These are phyloP conservation scores for Oenanthe javanica DNA, from an alignment of 140 eudicot species.

Conservation along the genomic window DNA sequence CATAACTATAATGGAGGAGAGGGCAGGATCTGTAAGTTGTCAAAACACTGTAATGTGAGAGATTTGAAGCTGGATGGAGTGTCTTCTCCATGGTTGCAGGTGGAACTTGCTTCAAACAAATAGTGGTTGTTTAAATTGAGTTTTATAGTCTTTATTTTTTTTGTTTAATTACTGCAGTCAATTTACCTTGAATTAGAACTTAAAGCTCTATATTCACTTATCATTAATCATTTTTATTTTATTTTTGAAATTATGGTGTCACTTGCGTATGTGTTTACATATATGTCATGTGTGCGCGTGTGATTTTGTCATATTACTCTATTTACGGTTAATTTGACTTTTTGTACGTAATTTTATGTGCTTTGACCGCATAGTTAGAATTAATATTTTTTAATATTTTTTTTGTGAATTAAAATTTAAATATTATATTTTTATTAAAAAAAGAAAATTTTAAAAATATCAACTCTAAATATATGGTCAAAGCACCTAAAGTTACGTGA, in stretches of 20 bases:
- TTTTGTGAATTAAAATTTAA: no score
- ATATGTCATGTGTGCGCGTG: no score
- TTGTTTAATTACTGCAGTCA: background rate
- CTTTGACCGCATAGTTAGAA: no score
- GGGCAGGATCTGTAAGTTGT: slow-evolving; percentile 64
- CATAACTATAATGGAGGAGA: slow-evolving; percentile 10
- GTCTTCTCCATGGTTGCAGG: slow-evolving; percentile 91
- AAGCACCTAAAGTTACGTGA: no score
- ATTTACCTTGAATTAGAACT: background rate
- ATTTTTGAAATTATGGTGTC: background rate
- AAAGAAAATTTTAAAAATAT: no score
- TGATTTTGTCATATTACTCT: no score
- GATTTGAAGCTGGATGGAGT: slow-evolving; percentile 57
- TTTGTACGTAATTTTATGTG: no score
- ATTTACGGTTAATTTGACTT: no score
- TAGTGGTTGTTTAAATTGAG: background rate
- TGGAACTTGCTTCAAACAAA: slow-evolving; percentile 59
- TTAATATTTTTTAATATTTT: no score
- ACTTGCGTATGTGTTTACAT: no score
- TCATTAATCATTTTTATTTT: background rate
- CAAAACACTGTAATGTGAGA: slow-evolving; percentile 53
- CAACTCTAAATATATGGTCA: no score
- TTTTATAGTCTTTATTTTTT: background rate
- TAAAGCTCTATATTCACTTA: background rate
- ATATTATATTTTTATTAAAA: no score